Evolutionary conservation across 352 stramenopile species (phyloP), one percentile per base, ranked within the genome.

Genomic region (Phytophthora tubulina): DNA sequence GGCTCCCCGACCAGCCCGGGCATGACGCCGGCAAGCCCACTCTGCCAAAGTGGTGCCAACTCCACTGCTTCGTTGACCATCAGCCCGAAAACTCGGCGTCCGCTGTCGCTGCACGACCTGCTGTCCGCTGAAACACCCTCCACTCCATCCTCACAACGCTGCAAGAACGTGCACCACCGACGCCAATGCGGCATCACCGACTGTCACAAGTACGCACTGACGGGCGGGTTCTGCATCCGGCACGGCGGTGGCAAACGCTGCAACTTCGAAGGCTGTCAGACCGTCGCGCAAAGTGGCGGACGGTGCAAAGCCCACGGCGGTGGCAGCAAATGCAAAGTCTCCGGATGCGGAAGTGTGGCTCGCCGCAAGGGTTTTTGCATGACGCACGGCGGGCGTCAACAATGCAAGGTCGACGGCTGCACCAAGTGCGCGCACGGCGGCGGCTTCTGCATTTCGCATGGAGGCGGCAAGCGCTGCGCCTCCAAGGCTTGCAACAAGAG

Each of bases 221-320:
- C 79, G 4, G 85, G 82, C 9, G 88, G 88, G 6, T 93, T 90
- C 45, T 96, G 86, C 57, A 91, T 91, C 41, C 75, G 80, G 13
- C 86, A 95, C 54, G 88, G 88, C 14, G 88, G 88, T 6, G 86
- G 88, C 55, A 95, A 95, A 62, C 86, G 83, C 5, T 95, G 88
- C 71, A 88, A 72, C 49, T 68, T 73, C 11, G 70, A 80, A 1
- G 68, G 79, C 31, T 95, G 88, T 50, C 69, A 78, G 36, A 96
- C 89, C 0, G 86, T 92, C 8, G 88, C 89, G 8, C 85, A 96
- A 58, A 92, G 87, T 62, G 88, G 90, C 3, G 90, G 90, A 3
- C 76, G 86, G 4, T 97, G 90, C 79, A 96, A 93, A 65, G 85
- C 86, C 13, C 90, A 97, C 44, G 90, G 90, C 35, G 90, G 90